Evolutionary conservation across 78 protist species (phyloP).

Genomic region (Pigoraptor vietnamica): DNA sequence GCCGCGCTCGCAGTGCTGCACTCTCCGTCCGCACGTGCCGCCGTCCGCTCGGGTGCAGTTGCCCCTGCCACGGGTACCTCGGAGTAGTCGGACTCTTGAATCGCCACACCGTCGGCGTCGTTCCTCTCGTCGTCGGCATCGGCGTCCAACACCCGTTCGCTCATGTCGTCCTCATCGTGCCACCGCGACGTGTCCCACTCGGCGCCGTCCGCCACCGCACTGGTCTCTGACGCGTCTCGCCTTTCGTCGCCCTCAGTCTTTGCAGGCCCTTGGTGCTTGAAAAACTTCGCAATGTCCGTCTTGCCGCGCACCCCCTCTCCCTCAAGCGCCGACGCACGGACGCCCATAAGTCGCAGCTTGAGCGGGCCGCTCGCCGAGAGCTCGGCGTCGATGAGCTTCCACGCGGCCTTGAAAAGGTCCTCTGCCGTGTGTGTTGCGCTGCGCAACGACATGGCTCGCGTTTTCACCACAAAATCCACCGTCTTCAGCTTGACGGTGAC

Average conservation of each 20-base stretch:
- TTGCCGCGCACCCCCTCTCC: not conserved
- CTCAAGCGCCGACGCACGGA: slow-evolving; percentile 20
- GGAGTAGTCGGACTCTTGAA: not conserved
- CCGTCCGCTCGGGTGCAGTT: too few relatives aligned
- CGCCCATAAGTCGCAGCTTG: slow-evolving; percentile 33
- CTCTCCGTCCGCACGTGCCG: too few relatives aligned
- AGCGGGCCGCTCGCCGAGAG: not conserved
- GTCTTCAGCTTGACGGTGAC: slow-evolving; percentile 33
- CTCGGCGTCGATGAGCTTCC: not conserved
- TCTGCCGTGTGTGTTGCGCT: not conserved
- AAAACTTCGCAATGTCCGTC: not conserved
- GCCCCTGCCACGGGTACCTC: too few relatives aligned
- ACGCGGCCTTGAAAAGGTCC: not conserved
- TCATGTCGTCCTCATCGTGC: not conserved
- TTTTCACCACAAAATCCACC: not conserved
- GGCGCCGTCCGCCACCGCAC: not conserved
- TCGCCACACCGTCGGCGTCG: not conserved
- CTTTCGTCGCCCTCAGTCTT: too few relatives aligned
- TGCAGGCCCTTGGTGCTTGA: not conserved
- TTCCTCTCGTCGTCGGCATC: not conserved
- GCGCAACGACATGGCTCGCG: slow-evolving; percentile 8
- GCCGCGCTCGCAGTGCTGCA: too few relatives aligned
- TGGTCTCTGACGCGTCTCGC: too few relatives aligned
- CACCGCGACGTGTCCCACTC: not conserved
- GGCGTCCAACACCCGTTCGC: not conserved